Evolutionary conservation across 345 rosid species (phyloP).

Genomic region (Fremontodendron californicum): DNA sequence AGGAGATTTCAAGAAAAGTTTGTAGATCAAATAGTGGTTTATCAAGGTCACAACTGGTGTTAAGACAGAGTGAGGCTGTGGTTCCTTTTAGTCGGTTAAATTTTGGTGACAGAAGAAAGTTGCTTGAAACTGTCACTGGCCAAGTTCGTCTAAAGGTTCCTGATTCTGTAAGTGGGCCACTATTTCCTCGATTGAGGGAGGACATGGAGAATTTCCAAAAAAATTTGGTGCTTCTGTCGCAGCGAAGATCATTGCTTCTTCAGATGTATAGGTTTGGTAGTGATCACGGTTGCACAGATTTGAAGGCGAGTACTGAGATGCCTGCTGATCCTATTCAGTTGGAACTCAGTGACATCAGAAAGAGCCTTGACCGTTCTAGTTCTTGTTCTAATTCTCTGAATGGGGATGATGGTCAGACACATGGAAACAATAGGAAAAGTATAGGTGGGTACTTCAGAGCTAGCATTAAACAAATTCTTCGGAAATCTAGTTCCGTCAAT

Average conservation of each 20-base stretch:
- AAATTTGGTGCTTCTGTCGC: conserved; percentile 38
- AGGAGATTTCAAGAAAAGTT: conserved; percentile 27
- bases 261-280: conserved; percentile 42
- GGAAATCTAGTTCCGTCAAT: conserved; percentile 46
- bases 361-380: conserved; percentile 32
- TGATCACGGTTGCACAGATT: conserved; percentile 30
- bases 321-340: conserved; percentile 39
- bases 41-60: conserved; percentile 27
- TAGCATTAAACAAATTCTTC: conserved; percentile 52
- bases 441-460: conserved; percentile 44
- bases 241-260: conserved; percentile 61
- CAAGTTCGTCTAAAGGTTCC: conserved; percentile 42
- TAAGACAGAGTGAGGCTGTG: conserved; percentile 29
- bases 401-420: conserved; percentile 35
- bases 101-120: conserved; percentile 66
- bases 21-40: conserved; percentile 38
- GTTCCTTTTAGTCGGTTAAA: conserved; percentile 57
- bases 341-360: conserved; percentile 42
- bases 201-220: conserved; percentile 38
- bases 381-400: conserved; percentile 19
- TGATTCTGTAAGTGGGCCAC: conserved; percentile 37
- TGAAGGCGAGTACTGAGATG: conserved; percentile 34
- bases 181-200: conserved; percentile 53
- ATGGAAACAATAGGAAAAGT: conserved; percentile 36
- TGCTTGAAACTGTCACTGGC: conserved; percentile 55